Percentiles rank a stretch among this genome's conserved stretches.
phyloP scores from a whole-genome alignment of 345 rosid genomes.

The Citrus mangshanensis region DNA sequence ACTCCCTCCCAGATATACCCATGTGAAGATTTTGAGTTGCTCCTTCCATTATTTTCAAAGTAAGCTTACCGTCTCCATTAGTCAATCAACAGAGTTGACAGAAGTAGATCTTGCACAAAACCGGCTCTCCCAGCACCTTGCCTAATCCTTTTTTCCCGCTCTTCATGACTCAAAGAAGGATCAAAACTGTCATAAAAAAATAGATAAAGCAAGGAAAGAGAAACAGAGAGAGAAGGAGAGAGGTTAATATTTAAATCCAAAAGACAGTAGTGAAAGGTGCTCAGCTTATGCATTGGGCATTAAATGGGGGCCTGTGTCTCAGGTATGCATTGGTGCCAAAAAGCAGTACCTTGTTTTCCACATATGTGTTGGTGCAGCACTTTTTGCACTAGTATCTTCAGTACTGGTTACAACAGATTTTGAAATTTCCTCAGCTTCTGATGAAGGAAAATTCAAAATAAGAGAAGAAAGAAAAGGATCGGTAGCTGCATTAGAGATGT shows the following conservation, averaged over 20 bases:
- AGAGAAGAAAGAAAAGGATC: conserved; percentile 61
- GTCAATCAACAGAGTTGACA: conserved; percentile 38
- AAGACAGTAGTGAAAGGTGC: not conserved
- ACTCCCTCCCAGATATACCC: conserved; percentile 16
- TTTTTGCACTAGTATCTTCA: conserved; percentile 32
- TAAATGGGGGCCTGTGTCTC: not conserved
- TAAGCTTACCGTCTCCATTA: conserved; percentile 26
- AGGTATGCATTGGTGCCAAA: not conserved
- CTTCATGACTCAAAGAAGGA: conserved; percentile 54
- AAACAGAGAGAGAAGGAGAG: not conserved
- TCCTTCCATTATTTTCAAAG: conserved; percentile 24
- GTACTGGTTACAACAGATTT: conserved; percentile 35
- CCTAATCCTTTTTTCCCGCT: conserved; percentile 49
- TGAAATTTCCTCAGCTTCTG: conserved; percentile 50
- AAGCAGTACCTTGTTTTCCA: conserved; percentile 52
- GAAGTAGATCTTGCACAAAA: conserved; percentile 49
- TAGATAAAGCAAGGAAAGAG: not conserved
- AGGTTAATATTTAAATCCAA: not conserved
- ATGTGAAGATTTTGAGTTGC: conserved; percentile 9
- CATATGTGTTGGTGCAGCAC: conserved; percentile 33
- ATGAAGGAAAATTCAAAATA: conserved; percentile 47
- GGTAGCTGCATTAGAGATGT: conserved; percentile 40
- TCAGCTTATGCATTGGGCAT: not conserved
- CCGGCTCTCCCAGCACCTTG: conserved; percentile 54
- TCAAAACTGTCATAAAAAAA: conserved; percentile 41